Base-by-base conservation (phyloP, 176 grass and related monocot genomes). In the Aegilops longissima region DNA sequence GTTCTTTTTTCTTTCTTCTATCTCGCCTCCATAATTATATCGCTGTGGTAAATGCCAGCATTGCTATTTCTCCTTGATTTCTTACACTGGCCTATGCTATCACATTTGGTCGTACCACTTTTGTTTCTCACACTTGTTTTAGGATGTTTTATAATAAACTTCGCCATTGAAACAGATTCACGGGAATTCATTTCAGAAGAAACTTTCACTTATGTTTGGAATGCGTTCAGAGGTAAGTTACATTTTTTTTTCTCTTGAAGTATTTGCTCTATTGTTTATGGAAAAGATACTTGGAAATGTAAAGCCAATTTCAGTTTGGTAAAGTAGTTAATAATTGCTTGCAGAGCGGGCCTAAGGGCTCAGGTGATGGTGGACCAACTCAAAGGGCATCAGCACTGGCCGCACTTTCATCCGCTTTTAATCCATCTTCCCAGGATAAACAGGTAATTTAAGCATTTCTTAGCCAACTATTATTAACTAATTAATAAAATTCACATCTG, bases 101-200 rank as follows among this genome's bases (percentile, higher is more conserved):
- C 14, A 11, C 38, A 64, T 71, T 86, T 33, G 20, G 24, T 4
- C 5, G 5, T 42, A 73, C 14, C 33, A 44, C 36, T 83, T 59
- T 54, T 10, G 64, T 87, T 64, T 69, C 67, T 75, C 20, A 21
- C 20, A 51, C 51, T 31, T 84, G 12, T 79, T 81, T 54, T 86
- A 77, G n/a, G 21, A 45, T 86, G 67, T 23, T 25, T 36, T 24
- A 6, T 64, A 76, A 83, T 70, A 80, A 16, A 33, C 83, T 80
- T 86, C 62, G 20, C 76, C 24, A 77, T 85, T 83, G 56, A 92
- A 86, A 89, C 93, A 98, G 96, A 88, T 86, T 80, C 93, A 92
- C 80, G 96, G 96, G 69, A 96, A 96, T 83, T 96, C 96, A 6
- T 98, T 94, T 82, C 84, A 96, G 86, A 98, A 98, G 92, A 98